Conservation (phyloP, 148 eudicot species). For the Nyssa sinensis region DNA sequence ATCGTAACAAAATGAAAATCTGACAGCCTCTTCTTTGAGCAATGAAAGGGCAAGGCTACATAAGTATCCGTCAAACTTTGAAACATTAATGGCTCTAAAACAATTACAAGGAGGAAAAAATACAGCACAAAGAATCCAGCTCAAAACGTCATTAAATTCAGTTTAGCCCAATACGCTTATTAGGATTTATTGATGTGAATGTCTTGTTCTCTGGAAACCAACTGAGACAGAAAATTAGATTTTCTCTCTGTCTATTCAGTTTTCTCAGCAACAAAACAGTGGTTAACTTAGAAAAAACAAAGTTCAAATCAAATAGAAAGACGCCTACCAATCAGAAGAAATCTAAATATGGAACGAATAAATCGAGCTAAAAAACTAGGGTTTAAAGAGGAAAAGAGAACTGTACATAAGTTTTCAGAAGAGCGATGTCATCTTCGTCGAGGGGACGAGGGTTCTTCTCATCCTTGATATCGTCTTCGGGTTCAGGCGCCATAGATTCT, state of each 20-base stretch:
- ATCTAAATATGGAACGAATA: not conserved
- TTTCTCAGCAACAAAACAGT: not conserved
- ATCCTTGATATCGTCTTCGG: conserved; percentile 85
- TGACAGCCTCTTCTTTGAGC: not conserved
- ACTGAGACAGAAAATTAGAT: not conserved
- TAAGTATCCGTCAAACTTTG: not conserved
- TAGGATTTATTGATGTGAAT: no score
- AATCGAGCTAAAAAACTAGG: not conserved
- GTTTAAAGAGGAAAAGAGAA: not conserved
- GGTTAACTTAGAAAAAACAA: not conserved
- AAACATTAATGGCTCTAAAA: not conserved
- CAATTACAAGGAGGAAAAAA: not conserved
- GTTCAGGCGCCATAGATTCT: conserved; percentile 47
- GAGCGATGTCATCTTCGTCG: conserved; percentile 95
- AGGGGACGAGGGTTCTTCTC: conserved; percentile 89
- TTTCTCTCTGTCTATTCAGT: not conserved
- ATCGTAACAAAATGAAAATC: no score
- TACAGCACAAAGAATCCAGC: not conserved
- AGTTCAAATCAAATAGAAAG: no score
- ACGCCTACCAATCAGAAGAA: not conserved
- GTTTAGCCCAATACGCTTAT: not conserved
- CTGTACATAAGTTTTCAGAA: conserved; percentile 83
- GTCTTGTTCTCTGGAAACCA: not conserved
- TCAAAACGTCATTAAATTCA: not conserved
- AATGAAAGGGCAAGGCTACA: not conserved